A percentile compares a stretch with the other conserved stretches of the same genome.
Conservation (phyloP, 1,284 basidiomycete species). For the Somion occarium region DNA sequence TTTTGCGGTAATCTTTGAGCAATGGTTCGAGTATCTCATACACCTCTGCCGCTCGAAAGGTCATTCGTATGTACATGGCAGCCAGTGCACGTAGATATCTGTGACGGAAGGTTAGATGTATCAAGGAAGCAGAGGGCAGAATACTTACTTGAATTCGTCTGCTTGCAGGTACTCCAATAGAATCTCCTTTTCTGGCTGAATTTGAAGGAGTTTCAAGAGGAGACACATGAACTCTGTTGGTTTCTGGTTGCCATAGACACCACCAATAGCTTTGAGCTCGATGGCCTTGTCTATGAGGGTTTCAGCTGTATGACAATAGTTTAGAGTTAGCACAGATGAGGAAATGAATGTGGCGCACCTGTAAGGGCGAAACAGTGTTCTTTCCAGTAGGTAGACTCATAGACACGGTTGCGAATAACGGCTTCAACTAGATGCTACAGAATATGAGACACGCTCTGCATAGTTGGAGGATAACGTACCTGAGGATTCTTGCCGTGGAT, state of each 20-base stretch:
- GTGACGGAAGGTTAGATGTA: background rate
- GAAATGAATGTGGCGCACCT: slow-evolving; percentile 39
- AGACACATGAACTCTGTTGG: slow-evolving; percentile 92
- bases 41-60: slow-evolving; percentile 85
- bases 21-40: slow-evolving; percentile 93
- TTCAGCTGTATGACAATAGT: slow-evolving; percentile 55
- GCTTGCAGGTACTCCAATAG: slow-evolving; percentile 91
- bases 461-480: slow-evolving; percentile 35
- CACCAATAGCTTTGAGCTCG: slow-evolving; percentile 81
- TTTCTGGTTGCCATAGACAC: slow-evolving; percentile 89
- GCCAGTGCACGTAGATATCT: slow-evolving; percentile 94
- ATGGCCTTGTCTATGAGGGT: slow-evolving; percentile 91
- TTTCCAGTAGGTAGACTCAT: slow-evolving; percentile 96
- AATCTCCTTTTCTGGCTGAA: slow-evolving; percentile 97
- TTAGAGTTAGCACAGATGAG: background rate
- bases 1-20: slow-evolving; percentile 89
- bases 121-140: slow-evolving; percentile 2
- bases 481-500: slow-evolving; percentile 96
- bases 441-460: slow-evolving; percentile 22
- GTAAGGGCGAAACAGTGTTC: slow-evolving; percentile 93
- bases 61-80: slow-evolving; percentile 93
- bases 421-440: slow-evolving; percentile 91
- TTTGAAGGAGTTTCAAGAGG: slow-evolving; percentile 90
- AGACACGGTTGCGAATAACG: slow-evolving; percentile 93
- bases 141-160: slow-evolving; percentile 93